phyloP scores from a whole-genome alignment of 2,329 filamentous ascomycete species.

The Parastagonospora avenae region DNA sequence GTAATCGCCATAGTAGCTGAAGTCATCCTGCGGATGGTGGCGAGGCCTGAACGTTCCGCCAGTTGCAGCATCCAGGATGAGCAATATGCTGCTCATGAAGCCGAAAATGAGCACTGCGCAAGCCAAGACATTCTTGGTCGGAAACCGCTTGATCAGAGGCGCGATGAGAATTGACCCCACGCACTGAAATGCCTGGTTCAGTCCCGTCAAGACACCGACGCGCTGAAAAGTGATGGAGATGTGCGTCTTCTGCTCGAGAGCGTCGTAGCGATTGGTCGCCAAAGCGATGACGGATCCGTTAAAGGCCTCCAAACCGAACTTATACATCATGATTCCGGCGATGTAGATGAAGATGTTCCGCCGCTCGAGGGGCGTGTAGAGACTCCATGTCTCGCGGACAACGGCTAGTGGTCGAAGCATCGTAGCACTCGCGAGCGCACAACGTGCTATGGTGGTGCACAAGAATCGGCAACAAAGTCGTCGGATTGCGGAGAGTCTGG shows the following conservation, averaged over 20 bases:
- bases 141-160: slow-evolving; percentile 56
- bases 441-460: slow-evolving; percentile 21
- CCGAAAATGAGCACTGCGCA: slow-evolving; percentile 54
- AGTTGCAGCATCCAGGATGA: slow-evolving; percentile 56
- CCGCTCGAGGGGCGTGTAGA: slow-evolving; percentile 50
- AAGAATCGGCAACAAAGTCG: slow-evolving; percentile 15
- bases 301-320: slow-evolving; percentile 59
- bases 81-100: slow-evolving; percentile 54
- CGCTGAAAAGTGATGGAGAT: slow-evolving; percentile 53
- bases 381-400: slow-evolving; percentile 35
- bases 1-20: slow-evolving; percentile 56
- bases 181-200: slow-evolving; percentile 59
- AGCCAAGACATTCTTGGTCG: slow-evolving; percentile 54
- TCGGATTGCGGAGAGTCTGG: slow-evolving; percentile 22
- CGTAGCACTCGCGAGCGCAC: slow-evolving; percentile 12
- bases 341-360: slow-evolving; percentile 51
- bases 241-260: slow-evolving; percentile 44
- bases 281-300: slow-evolving; percentile 57
- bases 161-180: slow-evolving; percentile 58
- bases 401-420: slow-evolving; percentile 29
- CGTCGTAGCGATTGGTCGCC: slow-evolving; percentile 58
- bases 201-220: slow-evolving; percentile 54
- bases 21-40: slow-evolving; percentile 45
- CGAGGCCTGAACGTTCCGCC: slow-evolving; percentile 51
- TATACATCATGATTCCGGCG: slow-evolving; percentile 58